A percentile compares a stretch with the other conserved stretches of the same genome.
These are phyloP conservation scores for Candida michaelii DNA, from an alignment of 805 yeast species.

Conservation along the genomic window DNA sequence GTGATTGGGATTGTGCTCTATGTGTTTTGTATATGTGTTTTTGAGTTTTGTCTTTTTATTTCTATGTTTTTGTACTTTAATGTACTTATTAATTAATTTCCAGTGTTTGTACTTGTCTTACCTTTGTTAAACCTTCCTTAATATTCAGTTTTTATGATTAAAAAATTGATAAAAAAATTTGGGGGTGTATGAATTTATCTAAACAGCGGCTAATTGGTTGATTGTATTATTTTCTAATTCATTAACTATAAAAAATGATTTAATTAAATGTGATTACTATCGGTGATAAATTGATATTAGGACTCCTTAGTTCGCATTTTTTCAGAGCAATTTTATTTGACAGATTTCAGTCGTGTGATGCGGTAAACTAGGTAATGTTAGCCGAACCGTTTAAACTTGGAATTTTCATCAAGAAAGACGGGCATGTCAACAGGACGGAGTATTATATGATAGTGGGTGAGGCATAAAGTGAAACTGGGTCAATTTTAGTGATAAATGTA, in stretches of 20 bases:
- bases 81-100: no score
- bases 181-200: not conserved
- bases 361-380: not conserved
- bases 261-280: not conserved
- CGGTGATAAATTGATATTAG: not conserved
- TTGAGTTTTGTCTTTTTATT: not conserved
- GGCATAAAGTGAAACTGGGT: no score
- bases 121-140: not conserved
- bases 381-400: not conserved
- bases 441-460: no score
- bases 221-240: not conserved
- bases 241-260: not conserved
- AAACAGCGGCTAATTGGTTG: not conserved
- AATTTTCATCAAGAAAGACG: no score
- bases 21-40: no score
- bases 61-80: not conserved
- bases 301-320: constrained; percentile 7
- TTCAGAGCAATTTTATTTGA: constrained; percentile 12
- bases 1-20: no score
- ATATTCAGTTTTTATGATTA: constrained; percentile 1
- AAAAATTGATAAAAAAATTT: constrained; percentile 1
- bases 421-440: no score
- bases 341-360: constrained; percentile 11
- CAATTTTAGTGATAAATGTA: no score
- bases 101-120: no score